Conservation (phyloP, 495 filamentous ascomycete genomes). For the Penicillium robsamsonii region DNA sequence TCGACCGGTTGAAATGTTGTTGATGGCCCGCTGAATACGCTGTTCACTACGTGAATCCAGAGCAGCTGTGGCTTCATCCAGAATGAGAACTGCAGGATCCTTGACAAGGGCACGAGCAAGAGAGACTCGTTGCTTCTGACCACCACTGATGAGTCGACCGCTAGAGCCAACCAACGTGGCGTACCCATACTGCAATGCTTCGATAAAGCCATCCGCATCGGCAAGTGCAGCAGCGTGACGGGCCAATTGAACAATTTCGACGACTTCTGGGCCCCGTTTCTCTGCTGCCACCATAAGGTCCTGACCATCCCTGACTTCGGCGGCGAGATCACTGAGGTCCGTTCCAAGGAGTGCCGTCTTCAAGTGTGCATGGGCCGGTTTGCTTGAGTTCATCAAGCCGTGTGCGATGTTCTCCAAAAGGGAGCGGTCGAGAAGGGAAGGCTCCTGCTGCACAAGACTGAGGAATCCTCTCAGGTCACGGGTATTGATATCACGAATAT, state of each 20-base stretch:
- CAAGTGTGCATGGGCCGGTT: conserved; percentile 44
- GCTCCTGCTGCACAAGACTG: conserved; percentile 66
- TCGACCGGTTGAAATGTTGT: conserved; percentile 43
- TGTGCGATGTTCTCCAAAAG: conserved; percentile 68
- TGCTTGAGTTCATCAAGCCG: conserved; percentile 59
- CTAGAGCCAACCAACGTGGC: conserved; percentile 54
- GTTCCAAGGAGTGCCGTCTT: conserved; percentile 29
- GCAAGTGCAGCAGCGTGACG: conserved; percentile 41
- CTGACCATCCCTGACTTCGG: conserved; percentile 33
- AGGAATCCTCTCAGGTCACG: conserved; percentile 55
- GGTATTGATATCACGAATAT: conserved; percentile 56
- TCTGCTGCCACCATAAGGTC: conserved; percentile 34
- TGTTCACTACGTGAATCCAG: conserved; percentile 54
- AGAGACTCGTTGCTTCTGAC: conserved; percentile 63
- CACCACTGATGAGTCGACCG: conserved; percentile 59
- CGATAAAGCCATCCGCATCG: conserved; percentile 46
- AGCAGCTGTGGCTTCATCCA: conserved; percentile 76
- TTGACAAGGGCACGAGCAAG: conserved; percentile 73
- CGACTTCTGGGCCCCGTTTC: conserved; percentile 27
- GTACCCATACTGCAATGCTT: conserved; percentile 47
- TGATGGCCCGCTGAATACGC: conserved; percentile 51
- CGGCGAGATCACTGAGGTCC: conserved; percentile 33
- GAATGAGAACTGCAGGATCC: conserved; percentile 74
- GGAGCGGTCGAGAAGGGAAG: conserved; percentile 61
- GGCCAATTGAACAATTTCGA: conserved; percentile 41